These are phyloP conservation scores for Aegilops sharonensis DNA, from an alignment of 176 grass and related monocot genomes.

Conservation along the genomic window DNA sequence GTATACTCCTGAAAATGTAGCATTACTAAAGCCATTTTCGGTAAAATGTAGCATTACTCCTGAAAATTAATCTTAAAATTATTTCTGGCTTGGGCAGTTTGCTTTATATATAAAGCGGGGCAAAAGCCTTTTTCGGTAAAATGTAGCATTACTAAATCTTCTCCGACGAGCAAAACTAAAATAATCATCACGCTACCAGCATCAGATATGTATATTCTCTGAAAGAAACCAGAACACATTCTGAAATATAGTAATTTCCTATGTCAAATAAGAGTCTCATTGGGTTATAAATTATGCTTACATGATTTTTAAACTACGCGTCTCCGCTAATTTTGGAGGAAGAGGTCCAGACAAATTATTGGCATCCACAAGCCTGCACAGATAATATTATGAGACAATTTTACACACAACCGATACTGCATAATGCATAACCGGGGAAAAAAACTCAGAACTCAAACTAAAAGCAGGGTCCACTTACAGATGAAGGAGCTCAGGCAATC, in stretches of 20 bases:
- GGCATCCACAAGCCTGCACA: constrained; percentile 71
- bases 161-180: neutral
- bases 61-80: too few relatives aligned
- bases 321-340: constrained; percentile 57
- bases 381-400: constrained; percentile 21
- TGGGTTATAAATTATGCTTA: constrained; percentile 42
- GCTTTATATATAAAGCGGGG: too few relatives aligned
- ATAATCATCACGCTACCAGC: neutral
- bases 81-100: too few relatives aligned
- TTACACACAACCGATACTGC: neutral
- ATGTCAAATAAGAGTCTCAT: neutral
- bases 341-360: constrained; percentile 96
- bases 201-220: neutral
- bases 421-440: neutral
- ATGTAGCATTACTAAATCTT: neutral
- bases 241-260: too few relatives aligned
- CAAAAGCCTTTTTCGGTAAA: neutral
- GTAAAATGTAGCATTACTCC: too few relatives aligned
- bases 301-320: constrained; percentile 58
- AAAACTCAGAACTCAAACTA: constrained; percentile 1
- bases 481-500: constrained; percentile 54
- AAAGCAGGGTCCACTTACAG: constrained; percentile 53
- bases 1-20: constrained; percentile 17
- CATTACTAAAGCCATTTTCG: neutral
- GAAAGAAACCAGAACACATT: too few relatives aligned